Base-by-base conservation (phyloP, 805 yeast genomes). In the Blastobotrys terrestris region DNA sequence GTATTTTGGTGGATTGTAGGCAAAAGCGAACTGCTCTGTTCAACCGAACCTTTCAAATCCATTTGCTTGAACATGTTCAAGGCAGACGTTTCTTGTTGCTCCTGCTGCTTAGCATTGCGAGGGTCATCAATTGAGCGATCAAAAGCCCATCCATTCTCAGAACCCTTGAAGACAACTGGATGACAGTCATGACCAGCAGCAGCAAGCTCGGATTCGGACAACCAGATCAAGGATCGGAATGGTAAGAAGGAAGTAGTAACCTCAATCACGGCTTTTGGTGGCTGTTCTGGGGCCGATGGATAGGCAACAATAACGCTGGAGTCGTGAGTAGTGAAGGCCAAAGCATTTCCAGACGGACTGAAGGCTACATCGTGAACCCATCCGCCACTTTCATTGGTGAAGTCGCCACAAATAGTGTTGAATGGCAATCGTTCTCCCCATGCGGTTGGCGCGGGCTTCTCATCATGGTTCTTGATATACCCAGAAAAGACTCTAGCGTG, bases 391-490 rank as follows among this genome's bases (percentile, higher is more conserved):
- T 84, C 79, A 59, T 81, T 78, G 60, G 80, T 75, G 66, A 75
- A 81, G 67, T 90, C 96, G 21, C 96, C 95, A 68, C 91, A 84
- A 55, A 89, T 70, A 0, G 96, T 89, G 70, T 86, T 91, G 77
- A 94, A 94, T 26, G 99, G 99, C 67, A 94, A 80, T 66, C 92
- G 84, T 55, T 87, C 85, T 53, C 98, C 99, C 98, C 99, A 94
- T 20, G 81, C 81, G 0, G 92, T 74, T 2, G 94, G 80, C 22
- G 74, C 80, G 1, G 96, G 96, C 63, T 87, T 87, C 42, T 78
- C 72, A 65, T 94, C 99, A 58, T 92, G 77, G 3, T 94, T 89
- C 73, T 94, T 94, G 67, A 94, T 77, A 68, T 77, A 94, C 6
- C 95, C 88, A 14, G 95, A 85, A 60, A 91, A 89, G 35, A 92